Percentiles rank a stretch among this genome's conserved stretches.
Conservation (phyloP, 441 rosid species). For the Adansonia madagascariensis region DNA sequence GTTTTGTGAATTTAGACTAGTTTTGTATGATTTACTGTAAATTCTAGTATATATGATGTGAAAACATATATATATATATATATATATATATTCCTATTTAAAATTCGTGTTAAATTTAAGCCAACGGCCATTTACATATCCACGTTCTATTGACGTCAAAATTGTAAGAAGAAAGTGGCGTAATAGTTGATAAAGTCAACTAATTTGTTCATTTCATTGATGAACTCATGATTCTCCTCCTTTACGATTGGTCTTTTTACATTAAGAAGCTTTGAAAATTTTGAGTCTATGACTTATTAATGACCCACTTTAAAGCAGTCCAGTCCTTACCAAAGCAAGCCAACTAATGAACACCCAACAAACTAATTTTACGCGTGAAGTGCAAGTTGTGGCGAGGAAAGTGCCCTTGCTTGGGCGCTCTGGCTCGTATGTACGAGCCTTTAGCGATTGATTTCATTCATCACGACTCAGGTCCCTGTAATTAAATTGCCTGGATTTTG, state of each 20-base stretch:
- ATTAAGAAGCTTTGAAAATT: neutral
- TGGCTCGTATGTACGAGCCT: neutral
- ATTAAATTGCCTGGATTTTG: neutral
- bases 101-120: neutral
- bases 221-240: neutral
- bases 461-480: neutral
- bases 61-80: no score
- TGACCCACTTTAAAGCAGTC: neutral
- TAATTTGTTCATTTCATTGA: neutral
- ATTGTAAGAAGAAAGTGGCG: neutral
- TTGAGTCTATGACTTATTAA: neutral
- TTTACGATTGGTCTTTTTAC: neutral
- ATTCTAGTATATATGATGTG: no score
- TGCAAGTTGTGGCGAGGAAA: slow-evolving; percentile 18
- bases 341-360: neutral
- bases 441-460: slow-evolving; percentile 7
- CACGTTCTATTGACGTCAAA: slow-evolving; percentile 2
- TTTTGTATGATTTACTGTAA: neutral
- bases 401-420: neutral
- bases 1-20: neutral
- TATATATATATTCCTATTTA: no score
- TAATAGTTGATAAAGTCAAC: neutral
- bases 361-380: neutral
- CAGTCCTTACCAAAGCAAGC: neutral
- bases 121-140: neutral